Evolutionary conservation across 257 asterid species (phyloP).

Genomic region (Penstemon newberryi): DNA sequence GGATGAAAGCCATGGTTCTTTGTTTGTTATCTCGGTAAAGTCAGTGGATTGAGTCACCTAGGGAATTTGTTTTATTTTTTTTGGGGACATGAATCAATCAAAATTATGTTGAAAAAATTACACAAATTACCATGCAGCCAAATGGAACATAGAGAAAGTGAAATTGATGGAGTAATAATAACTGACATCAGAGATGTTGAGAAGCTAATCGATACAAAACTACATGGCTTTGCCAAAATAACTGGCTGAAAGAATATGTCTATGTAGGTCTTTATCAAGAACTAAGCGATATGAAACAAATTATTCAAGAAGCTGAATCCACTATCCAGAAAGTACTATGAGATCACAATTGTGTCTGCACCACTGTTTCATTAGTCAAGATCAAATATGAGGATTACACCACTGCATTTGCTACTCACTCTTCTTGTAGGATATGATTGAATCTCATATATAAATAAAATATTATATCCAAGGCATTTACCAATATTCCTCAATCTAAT

Average conservation of each 20-base stretch:
- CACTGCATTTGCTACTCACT: not conserved
- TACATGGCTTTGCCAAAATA: not conserved
- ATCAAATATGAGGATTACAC: not conserved
- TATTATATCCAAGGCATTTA: not conserved
- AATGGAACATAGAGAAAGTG: not conserved
- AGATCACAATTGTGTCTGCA: not conserved
- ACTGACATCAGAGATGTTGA: not conserved
- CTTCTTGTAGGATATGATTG: not conserved
- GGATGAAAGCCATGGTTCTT: conserved; percentile 87
- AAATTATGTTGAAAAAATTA: too few relatives aligned
- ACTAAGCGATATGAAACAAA: not conserved
- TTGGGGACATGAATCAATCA: too few relatives aligned
- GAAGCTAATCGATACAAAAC: not conserved
- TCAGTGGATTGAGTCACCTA: conserved; percentile 75
- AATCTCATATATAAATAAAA: not conserved
- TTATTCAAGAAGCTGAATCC: not conserved
- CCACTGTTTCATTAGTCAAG: conserved; percentile 1
- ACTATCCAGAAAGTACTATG: not conserved
- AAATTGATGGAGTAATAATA: not conserved
- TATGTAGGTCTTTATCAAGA: not conserved
- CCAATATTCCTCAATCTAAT: too few relatives aligned
- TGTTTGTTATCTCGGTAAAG: conserved; percentile 71
- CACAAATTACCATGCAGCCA: not conserved
- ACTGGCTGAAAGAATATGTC: not conserved
- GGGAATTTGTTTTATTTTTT: conserved; percentile 3